Conservation (phyloP, 805 yeast species). For the Candida schatavii region DNA sequence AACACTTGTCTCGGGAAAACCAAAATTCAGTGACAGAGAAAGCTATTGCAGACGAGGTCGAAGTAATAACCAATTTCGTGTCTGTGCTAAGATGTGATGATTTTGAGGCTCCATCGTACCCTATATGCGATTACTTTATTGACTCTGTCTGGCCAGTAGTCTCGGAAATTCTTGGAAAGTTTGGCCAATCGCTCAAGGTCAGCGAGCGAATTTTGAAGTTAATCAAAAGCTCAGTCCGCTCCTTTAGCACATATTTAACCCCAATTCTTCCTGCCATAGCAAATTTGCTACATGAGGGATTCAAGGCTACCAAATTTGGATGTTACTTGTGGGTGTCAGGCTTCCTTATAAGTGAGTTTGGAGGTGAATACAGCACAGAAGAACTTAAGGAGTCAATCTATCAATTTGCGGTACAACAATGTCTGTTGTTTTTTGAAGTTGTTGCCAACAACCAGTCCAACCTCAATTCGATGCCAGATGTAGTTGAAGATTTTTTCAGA, state of each 20-base stretch:
- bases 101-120: conserved; percentile 39
- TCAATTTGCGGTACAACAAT: conserved; percentile 70
- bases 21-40: conserved; percentile 34
- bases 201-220: conserved; percentile 76
- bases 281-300: conserved; percentile 65
- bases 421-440: conserved; percentile 51
- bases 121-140: conserved; percentile 50
- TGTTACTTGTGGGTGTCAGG: conserved; percentile 93
- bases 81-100: conserved; percentile 51
- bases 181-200: conserved; percentile 58
- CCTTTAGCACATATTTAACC: conserved; percentile 52
- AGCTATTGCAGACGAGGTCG: conserved; percentile 65
- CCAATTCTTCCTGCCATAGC: conserved; percentile 66
- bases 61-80: conserved; percentile 60
- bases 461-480: conserved; percentile 53
- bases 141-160: conserved; percentile 61
- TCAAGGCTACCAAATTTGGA: conserved; percentile 66
- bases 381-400: conserved; percentile 61
- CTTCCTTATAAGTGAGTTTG: conserved; percentile 68
- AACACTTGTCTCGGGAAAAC: conserved; percentile 16
- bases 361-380: conserved; percentile 48
- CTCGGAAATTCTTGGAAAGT: conserved; percentile 45
- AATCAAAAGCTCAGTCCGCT: conserved; percentile 61
- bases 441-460: conserved; percentile 26
- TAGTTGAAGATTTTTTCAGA: conserved; percentile 82